Percentiles rank a stretch among this genome's conserved stretches.
Conservation (phyloP, 1,284 basidiomycete genomes). For the Pascua guehoae region DNA sequence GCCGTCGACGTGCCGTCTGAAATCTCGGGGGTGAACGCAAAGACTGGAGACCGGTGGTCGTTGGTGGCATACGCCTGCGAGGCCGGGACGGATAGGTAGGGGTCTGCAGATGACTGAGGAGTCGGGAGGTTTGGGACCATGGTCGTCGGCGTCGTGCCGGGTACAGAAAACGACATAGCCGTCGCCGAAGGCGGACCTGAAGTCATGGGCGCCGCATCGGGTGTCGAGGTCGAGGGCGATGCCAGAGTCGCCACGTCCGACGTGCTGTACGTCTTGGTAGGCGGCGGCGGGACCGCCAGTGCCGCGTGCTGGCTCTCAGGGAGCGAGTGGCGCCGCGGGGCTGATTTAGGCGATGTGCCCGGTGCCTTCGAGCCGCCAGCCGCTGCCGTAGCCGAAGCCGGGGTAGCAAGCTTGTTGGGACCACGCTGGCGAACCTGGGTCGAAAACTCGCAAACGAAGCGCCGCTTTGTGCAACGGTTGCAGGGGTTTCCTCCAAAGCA, state of each 20-base stretch:
- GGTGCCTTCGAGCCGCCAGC: not conserved
- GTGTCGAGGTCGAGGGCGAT: not conserved
- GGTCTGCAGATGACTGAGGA: too few relatives aligned
- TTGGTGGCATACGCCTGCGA: not conserved
- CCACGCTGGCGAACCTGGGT: conserved; percentile 21
- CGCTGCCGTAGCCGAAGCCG: conserved; percentile 2
- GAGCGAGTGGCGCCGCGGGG: too few relatives aligned
- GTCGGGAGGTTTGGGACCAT: too few relatives aligned
- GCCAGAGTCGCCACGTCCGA: conserved; percentile 5
- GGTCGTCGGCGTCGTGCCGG: too few relatives aligned
- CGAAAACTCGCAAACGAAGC: conserved; percentile 23
- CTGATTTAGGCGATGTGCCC: not conserved
- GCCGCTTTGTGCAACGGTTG: conserved; percentile 21
- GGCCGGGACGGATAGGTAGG: too few relatives aligned
- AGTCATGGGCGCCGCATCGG: not conserved
- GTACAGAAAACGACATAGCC: not conserved
- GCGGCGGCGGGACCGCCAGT: not conserved
- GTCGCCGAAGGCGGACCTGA: too few relatives aligned
- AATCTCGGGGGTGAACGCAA: conserved; percentile 12
- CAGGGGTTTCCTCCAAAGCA: conserved; percentile 24
- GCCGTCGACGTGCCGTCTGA: conserved; percentile 3
- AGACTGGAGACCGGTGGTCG: conserved; percentile 9
- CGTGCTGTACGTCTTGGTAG: conserved; percentile 13
- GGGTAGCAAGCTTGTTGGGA: conserved; percentile 13
- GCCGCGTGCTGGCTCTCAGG: too few relatives aligned